Evolutionary conservation across 306 rosid genomes (phyloP).

Genomic region (Parietaria judaica): DNA sequence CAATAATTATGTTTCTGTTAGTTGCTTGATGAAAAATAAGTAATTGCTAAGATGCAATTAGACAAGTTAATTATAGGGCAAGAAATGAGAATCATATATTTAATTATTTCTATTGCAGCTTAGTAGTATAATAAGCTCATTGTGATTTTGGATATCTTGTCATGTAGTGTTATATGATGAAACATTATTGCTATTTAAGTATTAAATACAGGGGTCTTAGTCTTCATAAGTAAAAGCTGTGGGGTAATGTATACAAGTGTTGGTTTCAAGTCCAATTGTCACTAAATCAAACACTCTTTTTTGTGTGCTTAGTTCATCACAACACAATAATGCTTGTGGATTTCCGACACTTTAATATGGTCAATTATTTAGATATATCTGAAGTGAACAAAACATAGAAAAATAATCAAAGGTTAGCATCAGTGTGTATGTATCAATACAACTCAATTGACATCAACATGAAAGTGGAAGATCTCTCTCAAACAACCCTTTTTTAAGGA

Average conservation of each 20-base stretch:
- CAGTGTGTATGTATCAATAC: slow-evolving; percentile 3
- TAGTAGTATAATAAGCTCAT: too few species aligned
- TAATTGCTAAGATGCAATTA: too few species aligned
- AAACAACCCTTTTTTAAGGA: slow-evolving; percentile 5
- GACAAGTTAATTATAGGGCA: too few species aligned
- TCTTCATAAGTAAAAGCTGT: background rate
- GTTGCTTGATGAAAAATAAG: background rate
- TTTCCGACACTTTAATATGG: slow-evolving; percentile 16
- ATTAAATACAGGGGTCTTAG: background rate
- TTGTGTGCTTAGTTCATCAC: background rate
- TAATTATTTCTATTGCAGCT: too few species aligned
- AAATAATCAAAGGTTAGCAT: slow-evolving; percentile 1
- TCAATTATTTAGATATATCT: slow-evolving; percentile 9
- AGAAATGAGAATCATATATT: too few species aligned
- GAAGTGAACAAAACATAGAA: slow-evolving; percentile 4
- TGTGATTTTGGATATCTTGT: too few species aligned
- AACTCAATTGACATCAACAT: slow-evolving; percentile 8
- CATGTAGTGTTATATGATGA: too few species aligned
- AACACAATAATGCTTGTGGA: slow-evolving; percentile 9
- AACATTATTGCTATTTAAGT: too few species aligned
- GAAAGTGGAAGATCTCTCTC: slow-evolving; percentile 2
- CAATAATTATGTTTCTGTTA: background rate
- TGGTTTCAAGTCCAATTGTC: background rate
- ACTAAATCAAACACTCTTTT: background rate
- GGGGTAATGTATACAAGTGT: background rate